Evolutionary conservation across 805 yeast genomes (phyloP).

Genomic region (Zygoascus ofunaensis): DNA sequence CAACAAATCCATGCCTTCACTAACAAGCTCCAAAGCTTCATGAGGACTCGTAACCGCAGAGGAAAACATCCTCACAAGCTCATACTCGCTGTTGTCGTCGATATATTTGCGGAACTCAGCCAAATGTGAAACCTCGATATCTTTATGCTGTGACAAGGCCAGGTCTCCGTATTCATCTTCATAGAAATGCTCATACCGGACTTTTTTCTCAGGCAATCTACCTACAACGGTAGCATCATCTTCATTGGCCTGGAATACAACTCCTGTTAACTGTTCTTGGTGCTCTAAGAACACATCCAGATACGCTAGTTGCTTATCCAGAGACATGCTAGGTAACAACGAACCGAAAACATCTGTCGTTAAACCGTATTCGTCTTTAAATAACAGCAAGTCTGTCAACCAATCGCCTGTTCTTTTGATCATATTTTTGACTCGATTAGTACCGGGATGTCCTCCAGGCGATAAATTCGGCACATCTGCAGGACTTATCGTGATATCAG

Average conservation of each 20-base stretch:
- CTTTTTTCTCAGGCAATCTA: constrained; percentile 10
- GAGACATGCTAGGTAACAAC: constrained; percentile 26
- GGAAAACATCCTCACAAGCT: constrained; percentile 11
- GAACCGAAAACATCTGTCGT: constrained; percentile 23
- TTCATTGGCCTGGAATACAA: constrained; percentile 6
- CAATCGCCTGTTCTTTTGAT: constrained; percentile 27
- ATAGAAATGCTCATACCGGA: background rate
- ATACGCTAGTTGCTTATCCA: constrained; percentile 17
- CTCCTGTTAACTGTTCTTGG: constrained; percentile 9
- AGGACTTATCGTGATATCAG: constrained; percentile 30
- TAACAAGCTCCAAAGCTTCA: constrained; percentile 24
- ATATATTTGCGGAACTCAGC: background rate
- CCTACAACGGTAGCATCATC: constrained; percentile 7
- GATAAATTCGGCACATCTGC: constrained; percentile 27
- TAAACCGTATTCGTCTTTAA: constrained; percentile 1
- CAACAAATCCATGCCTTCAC: constrained; percentile 30
- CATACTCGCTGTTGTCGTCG: background rate
- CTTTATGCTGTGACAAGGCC: constrained; percentile 9
- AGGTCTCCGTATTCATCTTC: constrained; percentile 4
- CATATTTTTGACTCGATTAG: constrained; percentile 31
- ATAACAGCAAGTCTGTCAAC: constrained; percentile 20
- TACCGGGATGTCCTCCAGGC: constrained; percentile 26
- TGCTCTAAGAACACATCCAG: constrained; percentile 8
- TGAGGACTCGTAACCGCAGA: constrained; percentile 27
- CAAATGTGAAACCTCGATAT: constrained; percentile 1